phyloP scores from a whole-genome alignment of 805 yeast genomes.

The Metschnikowia sp. region DNA sequence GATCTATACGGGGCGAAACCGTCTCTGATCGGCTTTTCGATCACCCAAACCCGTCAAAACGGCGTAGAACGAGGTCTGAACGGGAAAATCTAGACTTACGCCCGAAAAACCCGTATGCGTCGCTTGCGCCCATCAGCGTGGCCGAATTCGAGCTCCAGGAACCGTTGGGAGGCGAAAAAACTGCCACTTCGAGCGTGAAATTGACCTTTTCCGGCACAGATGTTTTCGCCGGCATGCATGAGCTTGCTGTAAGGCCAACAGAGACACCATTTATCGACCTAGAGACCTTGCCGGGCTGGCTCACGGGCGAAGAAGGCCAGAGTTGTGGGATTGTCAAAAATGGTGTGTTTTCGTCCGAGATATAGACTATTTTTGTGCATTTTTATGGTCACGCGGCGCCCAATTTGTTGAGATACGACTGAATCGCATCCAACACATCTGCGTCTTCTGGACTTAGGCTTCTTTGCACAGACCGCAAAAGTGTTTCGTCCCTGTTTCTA shows the following conservation, averaged over 20 bases:
- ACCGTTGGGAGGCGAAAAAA: conserved; percentile 15
- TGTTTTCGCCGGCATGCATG: conserved; percentile 75
- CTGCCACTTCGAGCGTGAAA: conserved; percentile 22
- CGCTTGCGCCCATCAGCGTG: conserved; percentile 57
- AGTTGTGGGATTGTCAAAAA: conserved; percentile 42
- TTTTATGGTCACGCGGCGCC: background rate
- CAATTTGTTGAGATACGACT: conserved; percentile 10
- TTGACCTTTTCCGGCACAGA: conserved; percentile 60
- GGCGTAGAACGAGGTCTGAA: conserved; percentile 13
- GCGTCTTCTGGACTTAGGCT: conserved; percentile 8
- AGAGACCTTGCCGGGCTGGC: conserved; percentile 65
- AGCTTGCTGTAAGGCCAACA: conserved; percentile 43
- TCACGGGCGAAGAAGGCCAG: conserved; percentile 70
- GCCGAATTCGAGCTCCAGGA: conserved; percentile 45
- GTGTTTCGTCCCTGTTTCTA: conserved; percentile 36
- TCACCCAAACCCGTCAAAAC: conserved; percentile 24
- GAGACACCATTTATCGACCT: conserved; percentile 47
- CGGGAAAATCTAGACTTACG: background rate
- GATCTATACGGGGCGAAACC: conserved; percentile 39
- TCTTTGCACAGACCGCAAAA: conserved; percentile 9
- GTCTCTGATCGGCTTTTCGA: conserved; percentile 39
- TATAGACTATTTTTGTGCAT: too few relatives aligned
- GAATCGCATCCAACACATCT: conserved; percentile 8
- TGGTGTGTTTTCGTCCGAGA: conserved; percentile 3
- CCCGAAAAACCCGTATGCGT: conserved; percentile 37